A percentile compares a stretch with the other conserved stretches of the same genome.
These are phyloP conservation scores for Erodium texanum DNA, from an alignment of 441 rosid species.

Conservation along the genomic window DNA sequence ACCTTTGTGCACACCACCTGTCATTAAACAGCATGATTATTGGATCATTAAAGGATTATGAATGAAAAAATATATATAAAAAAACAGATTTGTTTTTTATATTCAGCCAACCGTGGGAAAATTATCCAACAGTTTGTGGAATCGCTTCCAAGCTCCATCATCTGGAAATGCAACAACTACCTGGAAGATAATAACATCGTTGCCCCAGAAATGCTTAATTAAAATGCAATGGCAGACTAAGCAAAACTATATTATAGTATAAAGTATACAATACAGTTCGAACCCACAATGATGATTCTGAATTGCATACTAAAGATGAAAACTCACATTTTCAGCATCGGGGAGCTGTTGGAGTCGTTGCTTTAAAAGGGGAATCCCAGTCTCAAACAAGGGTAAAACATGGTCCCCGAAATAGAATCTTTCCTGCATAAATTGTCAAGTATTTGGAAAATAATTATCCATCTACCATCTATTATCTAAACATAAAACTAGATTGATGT, in stretches of 20 bases:
- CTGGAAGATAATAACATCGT: constrained; percentile 27
- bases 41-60: not conserved
- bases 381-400: constrained; percentile 90
- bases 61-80: too few relatives aligned
- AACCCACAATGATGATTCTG: not conserved
- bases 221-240: too few relatives aligned
- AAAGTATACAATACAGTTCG: too few relatives aligned
- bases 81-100: too few relatives aligned
- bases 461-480: not conserved
- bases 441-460: not conserved
- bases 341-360: constrained; percentile 76
- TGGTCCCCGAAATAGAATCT: constrained; percentile 93
- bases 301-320: too few relatives aligned
- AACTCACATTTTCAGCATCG: constrained; percentile 60
- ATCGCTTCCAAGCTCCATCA: constrained; percentile 99
- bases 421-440: constrained; percentile 36
- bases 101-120: constrained; percentile 57
- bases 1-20: constrained; percentile 94
- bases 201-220: too few relatives aligned
- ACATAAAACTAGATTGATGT: not conserved
- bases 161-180: constrained; percentile 90
- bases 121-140: constrained; percentile 77
- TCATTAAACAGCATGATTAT: constrained; percentile 14
- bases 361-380: constrained; percentile 83
- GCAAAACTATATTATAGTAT: too few relatives aligned